Conservation (phyloP, 2,329 filamentous ascomycete species). For the Dryadomyces quercus-mongolicae region DNA sequence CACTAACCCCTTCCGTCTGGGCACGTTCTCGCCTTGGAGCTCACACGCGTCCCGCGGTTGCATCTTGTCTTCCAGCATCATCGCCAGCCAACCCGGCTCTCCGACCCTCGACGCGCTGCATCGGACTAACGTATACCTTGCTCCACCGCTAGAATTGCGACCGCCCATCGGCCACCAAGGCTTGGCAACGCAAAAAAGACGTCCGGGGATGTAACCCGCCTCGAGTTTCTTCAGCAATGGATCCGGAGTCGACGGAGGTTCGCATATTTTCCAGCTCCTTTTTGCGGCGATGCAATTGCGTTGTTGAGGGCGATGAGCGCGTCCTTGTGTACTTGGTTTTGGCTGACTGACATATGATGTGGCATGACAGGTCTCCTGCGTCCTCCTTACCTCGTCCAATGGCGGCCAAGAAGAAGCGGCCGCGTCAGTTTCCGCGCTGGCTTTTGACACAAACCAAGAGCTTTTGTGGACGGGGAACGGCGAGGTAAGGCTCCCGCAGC, state of each 20-base stretch:
- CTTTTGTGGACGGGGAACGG: slow-evolving; percentile 66
- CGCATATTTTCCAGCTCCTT: neutral
- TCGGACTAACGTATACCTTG: neutral
- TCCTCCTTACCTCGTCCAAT: slow-evolving; percentile 62
- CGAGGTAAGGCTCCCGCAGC: slow-evolving; percentile 7
- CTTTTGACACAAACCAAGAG: slow-evolving; percentile 83
- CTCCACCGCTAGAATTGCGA: neutral
- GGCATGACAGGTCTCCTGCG: slow-evolving; percentile 55
- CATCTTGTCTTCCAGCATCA: neutral
- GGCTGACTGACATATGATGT: too few relatives aligned
- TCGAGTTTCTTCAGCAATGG: slow-evolving; percentile 8
- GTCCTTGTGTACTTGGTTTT: slow-evolving; percentile 31
- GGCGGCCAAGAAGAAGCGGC: slow-evolving; percentile 54
- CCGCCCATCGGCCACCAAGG: neutral
- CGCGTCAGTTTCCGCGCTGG: slow-evolving; percentile 64
- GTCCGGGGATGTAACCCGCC: slow-evolving; percentile 9
- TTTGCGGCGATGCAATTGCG: slow-evolving; percentile 47
- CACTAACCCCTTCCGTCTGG: neutral
- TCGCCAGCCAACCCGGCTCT: neutral
- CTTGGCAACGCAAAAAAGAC: neutral
- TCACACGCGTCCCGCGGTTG: neutral
- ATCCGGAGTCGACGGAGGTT: slow-evolving; percentile 14
- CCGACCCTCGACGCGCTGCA: neutral
- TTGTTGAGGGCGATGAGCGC: slow-evolving; percentile 80
- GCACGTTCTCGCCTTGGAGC: neutral